Base-by-base conservation (phyloP, 2,329 filamentous ascomycete species). In the Periconia sp. region DNA sequence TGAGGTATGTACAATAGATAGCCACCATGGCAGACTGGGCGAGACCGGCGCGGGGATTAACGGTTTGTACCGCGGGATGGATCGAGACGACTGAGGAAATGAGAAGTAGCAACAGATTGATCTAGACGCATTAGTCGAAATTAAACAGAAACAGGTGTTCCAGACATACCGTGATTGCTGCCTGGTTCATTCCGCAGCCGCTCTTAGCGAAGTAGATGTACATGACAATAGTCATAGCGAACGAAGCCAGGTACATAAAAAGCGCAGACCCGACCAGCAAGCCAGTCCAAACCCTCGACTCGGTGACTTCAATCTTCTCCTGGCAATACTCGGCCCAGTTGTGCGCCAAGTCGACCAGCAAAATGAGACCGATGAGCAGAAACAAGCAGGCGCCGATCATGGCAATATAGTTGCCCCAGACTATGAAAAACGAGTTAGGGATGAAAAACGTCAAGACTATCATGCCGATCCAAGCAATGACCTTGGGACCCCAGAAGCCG, bases 1-100 rank as follows among this genome's bases (percentile, higher is more conserved):
- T 99, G 51, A 99, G 85, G 71, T 99, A 99, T 42, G 94, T 97
- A 84, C 94, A 99, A 81, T 99, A 99, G 54, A 96, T 85, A 17
- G 92, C 91, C 43, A 99, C 94, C 85, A 97, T 97, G 57, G 94
- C 93, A 41, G 92, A 92, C 73, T 99, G 94, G n/a, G 94, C 94
- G 54, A 99, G 82, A 46, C 94, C 94, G 41, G 94, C 94, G 70
- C 93, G 92, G 45, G 92, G 86, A 74, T 99, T 99, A 72, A 88
- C 88, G 68, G 92, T 91, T 74, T 99, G 94, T 14, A 99, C 85
- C 1, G 84, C 84, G 1, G 94, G 92, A 70, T 97, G 92, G 56
- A 99, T 88, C 0, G 93, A 97, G 31, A 97, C 82, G 60, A 87
- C 81, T 0, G 92, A 95, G 57, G 96, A 86, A 54, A 84, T 80